Evolutionary conservation across 23 red algal genomes (phyloP), one percentile per base, ranked within the genome.

Genomic region (Chondrus crispus): DNA sequence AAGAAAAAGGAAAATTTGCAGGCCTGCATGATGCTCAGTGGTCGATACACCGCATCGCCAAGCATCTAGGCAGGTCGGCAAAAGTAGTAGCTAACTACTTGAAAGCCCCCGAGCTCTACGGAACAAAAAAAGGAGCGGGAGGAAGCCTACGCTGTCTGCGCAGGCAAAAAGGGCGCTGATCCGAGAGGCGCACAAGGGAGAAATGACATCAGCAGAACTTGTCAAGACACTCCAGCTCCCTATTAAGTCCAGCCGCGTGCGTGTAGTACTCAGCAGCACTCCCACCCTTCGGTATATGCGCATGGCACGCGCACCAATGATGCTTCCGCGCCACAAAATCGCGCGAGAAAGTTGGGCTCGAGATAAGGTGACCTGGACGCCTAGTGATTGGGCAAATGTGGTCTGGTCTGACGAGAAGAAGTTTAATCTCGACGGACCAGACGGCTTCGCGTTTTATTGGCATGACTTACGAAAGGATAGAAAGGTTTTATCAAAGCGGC

Each of bases 71-170:
- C 7, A 4, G 71, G 28, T 76, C 71, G 28, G 39, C n/a, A 76
- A 38, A 76, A 40, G 24, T 76, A 43, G 71, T 76, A 43, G 39
- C 28, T 38, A 26, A 38, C 71, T 76, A 40, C 39, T 6, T 6
- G 28, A 76, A 76, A 38, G 71, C 71, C 43, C 71, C 71, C 33
- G 43, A 76, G n/a, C 44, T 40, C 33, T 76, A 76, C 19, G 71
- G 71, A 76, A 38, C 43, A 26, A 76, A 46, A 48, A 76, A 48
- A 76, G 43, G 71, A 26, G 7, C 44, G 30, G 71, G 6, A 24
- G 7, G 7, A 26, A 26, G 4, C 71, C 71, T 12, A 48, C 33
- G 43, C 37, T 76, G 28, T 40, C 71, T 11, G 6, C 37, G 44
- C 28, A 26, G 24, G 7, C 43, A 38, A 76, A 76, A 38, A 24